These are phyloP conservation scores for Cutaneotrichosporon sp. DNA, from an alignment of 1,284 basidiomycete genomes.

Conservation along the genomic window DNA sequence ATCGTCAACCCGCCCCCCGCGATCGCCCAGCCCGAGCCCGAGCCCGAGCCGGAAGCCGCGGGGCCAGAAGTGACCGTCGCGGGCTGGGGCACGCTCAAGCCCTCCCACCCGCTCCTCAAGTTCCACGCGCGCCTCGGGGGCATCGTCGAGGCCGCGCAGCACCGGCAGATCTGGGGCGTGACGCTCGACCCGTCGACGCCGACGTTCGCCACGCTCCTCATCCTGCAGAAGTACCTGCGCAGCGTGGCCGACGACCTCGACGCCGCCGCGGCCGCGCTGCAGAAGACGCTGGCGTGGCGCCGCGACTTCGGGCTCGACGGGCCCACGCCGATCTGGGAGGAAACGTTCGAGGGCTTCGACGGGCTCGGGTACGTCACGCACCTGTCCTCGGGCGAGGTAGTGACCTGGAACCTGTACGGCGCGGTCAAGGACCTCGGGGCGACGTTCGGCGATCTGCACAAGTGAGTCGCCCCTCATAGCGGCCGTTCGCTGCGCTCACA, in stretches of 20 bases:
- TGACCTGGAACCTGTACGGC: constrained; percentile 38
- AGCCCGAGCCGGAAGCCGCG: not conserved
- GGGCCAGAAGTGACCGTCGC: not conserved
- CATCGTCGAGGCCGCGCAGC: constrained; percentile 24
- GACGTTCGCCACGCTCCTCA: constrained; percentile 25
- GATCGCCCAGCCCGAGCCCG: not conserved
- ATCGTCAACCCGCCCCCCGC: not conserved
- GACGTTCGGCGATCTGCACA: constrained; percentile 34
- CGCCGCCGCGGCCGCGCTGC: constrained; percentile 20
- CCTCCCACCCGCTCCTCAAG: constrained; percentile 24
- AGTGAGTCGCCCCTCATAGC: constrained; percentile 13
- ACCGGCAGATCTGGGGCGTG: constrained; percentile 33
- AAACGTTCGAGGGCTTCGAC: constrained; percentile 20
- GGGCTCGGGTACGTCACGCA: constrained; percentile 33
- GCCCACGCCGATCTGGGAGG: not conserved
- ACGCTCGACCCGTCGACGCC: constrained; percentile 19
- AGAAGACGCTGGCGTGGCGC: constrained; percentile 32
- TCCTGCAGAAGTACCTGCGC: constrained; percentile 37
- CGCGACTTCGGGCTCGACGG: constrained; percentile 29
- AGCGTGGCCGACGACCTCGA: constrained; percentile 23
- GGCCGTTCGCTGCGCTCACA: not conserved
- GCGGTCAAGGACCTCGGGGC: constrained; percentile 25
- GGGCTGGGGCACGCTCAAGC: constrained; percentile 24
- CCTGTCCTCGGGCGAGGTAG: constrained; percentile 24
- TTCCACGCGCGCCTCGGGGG: constrained; percentile 23